Conservation (phyloP, 83 land plant genomes). For the Diphasiastrum complanatum region DNA sequence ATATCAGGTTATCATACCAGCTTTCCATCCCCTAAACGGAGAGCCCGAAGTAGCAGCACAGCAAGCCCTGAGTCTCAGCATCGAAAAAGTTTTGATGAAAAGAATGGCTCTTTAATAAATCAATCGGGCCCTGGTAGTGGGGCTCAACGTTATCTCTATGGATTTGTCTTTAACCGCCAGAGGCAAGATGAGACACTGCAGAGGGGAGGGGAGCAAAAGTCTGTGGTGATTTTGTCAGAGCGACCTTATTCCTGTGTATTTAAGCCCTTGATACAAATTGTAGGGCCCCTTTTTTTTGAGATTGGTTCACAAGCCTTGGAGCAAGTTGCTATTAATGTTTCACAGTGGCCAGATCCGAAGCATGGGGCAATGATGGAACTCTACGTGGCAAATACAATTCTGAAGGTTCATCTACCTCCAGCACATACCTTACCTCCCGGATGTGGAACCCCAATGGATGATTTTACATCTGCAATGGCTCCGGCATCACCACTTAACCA, state of each 20-base stretch:
- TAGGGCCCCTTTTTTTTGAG: conserved; percentile 93
- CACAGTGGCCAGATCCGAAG: conserved; percentile 68
- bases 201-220: conserved; percentile 97
- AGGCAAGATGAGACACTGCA: conserved; percentile 88
- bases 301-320: conserved; percentile 68
- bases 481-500: conserved; percentile 56
- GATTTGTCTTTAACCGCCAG: conserved; percentile 70
- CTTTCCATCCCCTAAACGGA: too few species aligned
- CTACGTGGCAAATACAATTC: conserved; percentile 58
- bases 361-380: conserved; percentile 77
- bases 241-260: conserved; percentile 74
- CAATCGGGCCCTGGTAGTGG: conserved; percentile 46
- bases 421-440: conserved; percentile 53
- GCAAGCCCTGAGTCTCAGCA: neutral
- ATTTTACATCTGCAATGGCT: conserved; percentile 60
- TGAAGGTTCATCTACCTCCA: conserved; percentile 77
- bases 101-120: conserved; percentile 13
- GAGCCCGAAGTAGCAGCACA: too few species aligned
- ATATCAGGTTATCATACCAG: too few species aligned
- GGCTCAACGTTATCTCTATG: conserved; percentile 63
- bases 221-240: conserved; percentile 81
- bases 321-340: conserved; percentile 66
- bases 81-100: neutral
- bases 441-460: conserved; percentile 46
- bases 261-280: conserved; percentile 78